A percentile compares a stretch with the other conserved stretches of the same genome.
These are phyloP conservation scores for Diaporthe batatas DNA, from an alignment of 2,329 filamentous ascomycete species.

Conservation along the genomic window DNA sequence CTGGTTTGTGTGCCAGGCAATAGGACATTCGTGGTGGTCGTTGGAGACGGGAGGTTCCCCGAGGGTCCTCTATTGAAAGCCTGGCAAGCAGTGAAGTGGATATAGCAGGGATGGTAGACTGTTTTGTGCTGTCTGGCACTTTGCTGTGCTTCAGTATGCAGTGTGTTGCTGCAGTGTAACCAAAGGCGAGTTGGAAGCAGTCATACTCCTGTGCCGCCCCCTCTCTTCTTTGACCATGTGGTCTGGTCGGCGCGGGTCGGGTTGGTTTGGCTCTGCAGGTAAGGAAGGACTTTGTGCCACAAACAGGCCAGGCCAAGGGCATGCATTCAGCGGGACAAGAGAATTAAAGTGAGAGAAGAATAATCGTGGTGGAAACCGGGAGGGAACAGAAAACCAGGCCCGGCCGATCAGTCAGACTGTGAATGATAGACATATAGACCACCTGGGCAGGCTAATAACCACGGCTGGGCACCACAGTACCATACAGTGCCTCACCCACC, in stretches of 20 bases:
- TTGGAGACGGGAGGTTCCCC: neutral
- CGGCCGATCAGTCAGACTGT: conserved; percentile 30
- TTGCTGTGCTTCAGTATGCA: neutral
- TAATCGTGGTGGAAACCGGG: conserved; percentile 11
- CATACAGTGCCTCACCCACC: neutral
- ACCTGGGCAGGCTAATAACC: neutral
- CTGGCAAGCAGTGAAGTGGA: neutral
- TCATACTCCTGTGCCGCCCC: conserved; percentile 1
- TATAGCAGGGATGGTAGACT: neutral
- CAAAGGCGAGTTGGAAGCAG: conserved; percentile 2
- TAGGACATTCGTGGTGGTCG: neutral
- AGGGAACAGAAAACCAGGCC: neutral
- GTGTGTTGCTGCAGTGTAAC: conserved; percentile 13
- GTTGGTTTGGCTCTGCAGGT: neutral
- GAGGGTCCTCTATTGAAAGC: neutral
- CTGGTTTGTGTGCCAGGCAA: neutral
- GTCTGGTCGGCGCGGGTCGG: neutral
- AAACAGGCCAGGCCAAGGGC: conserved; percentile 10
- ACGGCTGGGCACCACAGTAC: too few species aligned
- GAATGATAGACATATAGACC: conserved; percentile 25
- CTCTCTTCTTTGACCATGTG: conserved; percentile 25
- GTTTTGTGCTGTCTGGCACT: conserved; percentile 5
- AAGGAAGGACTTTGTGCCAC: neutral
- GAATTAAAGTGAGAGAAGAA: neutral
- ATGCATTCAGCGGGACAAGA: conserved; percentile 3